Conservation (phyloP, 257 asterid species). For the Phtheirospermum japonicum region DNA sequence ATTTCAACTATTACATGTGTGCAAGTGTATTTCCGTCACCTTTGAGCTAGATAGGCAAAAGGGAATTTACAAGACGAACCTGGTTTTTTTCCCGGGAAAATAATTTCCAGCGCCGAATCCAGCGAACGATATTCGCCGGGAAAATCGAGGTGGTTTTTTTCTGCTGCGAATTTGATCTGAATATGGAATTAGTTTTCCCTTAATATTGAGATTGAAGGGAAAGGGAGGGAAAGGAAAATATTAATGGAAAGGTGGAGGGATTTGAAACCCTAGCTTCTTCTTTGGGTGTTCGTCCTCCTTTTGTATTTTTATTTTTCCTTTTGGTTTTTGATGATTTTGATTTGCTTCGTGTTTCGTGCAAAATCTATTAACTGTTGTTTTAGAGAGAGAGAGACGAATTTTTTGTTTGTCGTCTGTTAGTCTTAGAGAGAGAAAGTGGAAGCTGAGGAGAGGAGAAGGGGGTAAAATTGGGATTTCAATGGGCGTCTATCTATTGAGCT, state of each 20-base stretch:
- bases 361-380: background rate
- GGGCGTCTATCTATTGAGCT: background rate
- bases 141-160: constrained; percentile 17
- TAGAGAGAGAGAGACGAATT: background rate
- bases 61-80: constrained; percentile 20
- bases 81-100: constrained; percentile 27
- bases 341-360: background rate
- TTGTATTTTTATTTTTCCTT: background rate
- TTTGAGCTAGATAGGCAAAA: constrained; percentile 5
- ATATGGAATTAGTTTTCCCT: constrained; percentile 18
- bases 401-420: background rate
- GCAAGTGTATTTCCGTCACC: constrained; percentile 1
- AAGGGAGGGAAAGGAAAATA: constrained; percentile 23
- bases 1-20: constrained; percentile 7
- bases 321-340: background rate
- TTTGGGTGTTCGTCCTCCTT: background rate
- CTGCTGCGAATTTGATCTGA: constrained; percentile 32
- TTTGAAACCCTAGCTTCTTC: constrained; percentile 6
- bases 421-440: background rate
- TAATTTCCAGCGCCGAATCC: constrained; percentile 10
- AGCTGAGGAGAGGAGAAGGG: background rate
- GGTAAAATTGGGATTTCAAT: background rate
- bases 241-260: background rate
- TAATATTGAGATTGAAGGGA: constrained; percentile 32
- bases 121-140: constrained; percentile 28